Evolutionary conservation across 2,329 filamentous ascomycete species (phyloP).

Genomic region (Ustulina deusta): DNA sequence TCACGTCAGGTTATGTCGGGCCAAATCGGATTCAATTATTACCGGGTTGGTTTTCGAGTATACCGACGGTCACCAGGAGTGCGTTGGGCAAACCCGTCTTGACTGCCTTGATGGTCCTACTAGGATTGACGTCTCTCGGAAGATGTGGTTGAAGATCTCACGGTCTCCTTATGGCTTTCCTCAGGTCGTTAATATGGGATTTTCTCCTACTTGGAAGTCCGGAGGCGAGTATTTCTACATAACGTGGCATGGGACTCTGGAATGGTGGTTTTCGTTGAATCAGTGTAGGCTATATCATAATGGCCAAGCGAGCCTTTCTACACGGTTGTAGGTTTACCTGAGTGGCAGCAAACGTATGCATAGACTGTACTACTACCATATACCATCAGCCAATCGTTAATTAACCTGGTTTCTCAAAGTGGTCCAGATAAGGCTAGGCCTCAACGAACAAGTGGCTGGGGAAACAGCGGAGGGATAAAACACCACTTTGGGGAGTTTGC

Average conservation of each 20-base stretch:
- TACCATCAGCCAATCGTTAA: too few relatives aligned
- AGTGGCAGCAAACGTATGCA: constrained; percentile 2
- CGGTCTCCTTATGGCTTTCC: background rate
- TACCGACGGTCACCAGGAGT: constrained; percentile 5
- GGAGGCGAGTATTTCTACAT: constrained; percentile 13
- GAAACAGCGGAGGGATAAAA: too few relatives aligned
- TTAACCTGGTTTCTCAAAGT: too few relatives aligned
- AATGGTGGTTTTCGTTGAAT: constrained; percentile 18
- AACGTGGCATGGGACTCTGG: constrained; percentile 10
- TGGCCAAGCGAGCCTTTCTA: constrained; percentile 12
- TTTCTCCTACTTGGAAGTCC: background rate
- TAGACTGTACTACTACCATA: too few relatives aligned
- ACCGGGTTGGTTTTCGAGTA: constrained; percentile 18
- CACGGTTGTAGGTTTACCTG: background rate
- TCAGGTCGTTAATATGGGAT: constrained; percentile 11
- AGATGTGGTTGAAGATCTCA: constrained; percentile 19
- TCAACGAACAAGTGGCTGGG: too few relatives aligned
- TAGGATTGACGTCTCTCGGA: constrained; percentile 1
- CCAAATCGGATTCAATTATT: background rate
- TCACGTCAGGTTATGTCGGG: constrained; percentile 5
- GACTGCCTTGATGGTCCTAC: constrained; percentile 15
- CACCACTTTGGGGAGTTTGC: too few relatives aligned
- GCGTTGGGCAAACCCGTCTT: constrained; percentile 13
- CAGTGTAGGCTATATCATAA: constrained; percentile 12
- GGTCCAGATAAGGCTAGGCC: too few relatives aligned